Evolutionary conservation across 257 asterid species (phyloP), one percentile per base, ranked within the genome.

Genomic region (Cruciata laevipes): DNA sequence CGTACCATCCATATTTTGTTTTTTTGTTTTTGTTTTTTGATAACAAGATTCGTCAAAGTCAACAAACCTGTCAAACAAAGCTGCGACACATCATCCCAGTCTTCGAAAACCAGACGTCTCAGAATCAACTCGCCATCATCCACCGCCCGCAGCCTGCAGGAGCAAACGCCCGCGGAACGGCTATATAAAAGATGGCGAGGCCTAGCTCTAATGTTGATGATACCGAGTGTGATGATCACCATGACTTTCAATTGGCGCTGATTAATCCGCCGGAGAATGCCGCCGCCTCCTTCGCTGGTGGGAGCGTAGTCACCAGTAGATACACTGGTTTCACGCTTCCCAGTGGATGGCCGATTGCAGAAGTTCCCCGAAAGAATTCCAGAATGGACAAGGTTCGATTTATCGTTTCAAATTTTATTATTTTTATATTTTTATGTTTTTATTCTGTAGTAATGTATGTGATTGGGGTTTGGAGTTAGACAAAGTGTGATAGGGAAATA

Each of bases 341-440:
- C 13, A 63, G 57, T 13, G 92, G 82, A 53, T 90, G 97, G 97
- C 76, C 63, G 7, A 78, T 90, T 63, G 38, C 2, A 7, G 38
- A 35, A 35, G 38, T 35, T 35, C 38, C 38, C 38, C 38, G 38
- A 0, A 35, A 3, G 6, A 35, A 3, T 7, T 7, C 73, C 67
- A 27, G 69, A 49, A 86, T 83, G 12, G 96, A 90, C 79, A 79
- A 49, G 90, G 97, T 90, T 23, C 70, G 12, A 44, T 61, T 11
- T 14, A 35, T 5, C 4, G 21, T 4, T 59, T 53, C 8, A 7
- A 7, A 35, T 21, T 71, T 7, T 2, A 8, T 33, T 6, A 2
- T 3, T 31, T 52, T 25, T 5, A 0, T 5, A 1, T 20, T 7
- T 18, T 20, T 31, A n/a, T n/a, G n/a, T 0, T 16, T n/a, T 38